Evolutionary conservation across 75 land plant genomes (phyloP), one percentile per base, ranked within the genome.

Genomic region (Larix kaempferi): DNA sequence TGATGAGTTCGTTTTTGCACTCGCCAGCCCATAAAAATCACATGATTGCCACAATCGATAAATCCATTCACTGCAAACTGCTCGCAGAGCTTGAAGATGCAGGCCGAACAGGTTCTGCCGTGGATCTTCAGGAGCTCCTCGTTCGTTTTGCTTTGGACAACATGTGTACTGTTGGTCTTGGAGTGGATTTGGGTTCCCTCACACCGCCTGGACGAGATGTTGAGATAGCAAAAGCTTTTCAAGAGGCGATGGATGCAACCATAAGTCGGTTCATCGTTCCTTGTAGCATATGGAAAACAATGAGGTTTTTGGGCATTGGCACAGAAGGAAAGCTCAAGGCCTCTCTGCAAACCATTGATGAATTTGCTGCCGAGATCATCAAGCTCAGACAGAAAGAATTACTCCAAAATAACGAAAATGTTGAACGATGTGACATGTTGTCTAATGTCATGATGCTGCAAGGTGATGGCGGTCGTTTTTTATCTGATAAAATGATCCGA

Each of bases 231-330:
- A 29, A 69, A 6, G 84, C 84, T 23, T 78, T 78, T 26, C 91
- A 92, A 69, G 82, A 82, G 0, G 98, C 92, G 3, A 88, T 92
- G 0, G 91, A 88, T 37, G 86, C 84, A 13, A 88, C 92, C 4
- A 66, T 80, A 17, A 17, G 78, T 0, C 85, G 95, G 6, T 89
- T 91, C 71, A 80, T 88, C n/a, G 84, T 84, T 11, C 93, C 95
- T 5, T 81, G 88, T 10, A 64, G 77, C 11, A 61, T 89, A 1
- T 95, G 98, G 98, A 86, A 84, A 67, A 44, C 84, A 25, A 79
- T 84, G 81, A 81, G 90, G 73, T 77, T 33, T 16, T 71, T 91
- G 27, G 78, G 84, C 59, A 4, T 89, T 6, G 93, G 95, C 29
- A 61, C 29, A 16, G 98, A 95, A 78, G 75, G 81, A 72, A 80